phyloP scores from a whole-genome alignment of 805 yeast genomes.

The Yamadazyma sp. region DNA sequence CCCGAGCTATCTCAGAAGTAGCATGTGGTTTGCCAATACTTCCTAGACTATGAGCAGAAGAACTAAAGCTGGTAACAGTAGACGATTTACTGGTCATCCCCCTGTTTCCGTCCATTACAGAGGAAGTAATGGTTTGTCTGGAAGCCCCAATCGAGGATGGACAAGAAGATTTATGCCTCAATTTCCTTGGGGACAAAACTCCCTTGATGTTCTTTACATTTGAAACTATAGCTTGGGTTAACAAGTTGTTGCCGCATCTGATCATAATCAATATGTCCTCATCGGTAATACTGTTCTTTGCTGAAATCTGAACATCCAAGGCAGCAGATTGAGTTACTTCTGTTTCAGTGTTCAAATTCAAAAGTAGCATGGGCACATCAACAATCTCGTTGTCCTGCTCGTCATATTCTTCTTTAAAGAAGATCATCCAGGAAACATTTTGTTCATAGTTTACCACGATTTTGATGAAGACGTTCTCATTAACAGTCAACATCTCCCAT shows the following conservation, averaged over 20 bases:
- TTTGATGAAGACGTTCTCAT: slow-evolving; percentile 36
- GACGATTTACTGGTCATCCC: slow-evolving; percentile 25
- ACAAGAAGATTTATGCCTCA: slow-evolving; percentile 14
- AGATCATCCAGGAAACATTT: slow-evolving; percentile 36
- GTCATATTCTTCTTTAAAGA: slow-evolving; percentile 41
- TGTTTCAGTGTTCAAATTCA: slow-evolving; percentile 26
- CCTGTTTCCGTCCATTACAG: slow-evolving; percentile 32
- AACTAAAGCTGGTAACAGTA: slow-evolving; percentile 23
- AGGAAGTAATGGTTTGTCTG: slow-evolving; percentile 33
- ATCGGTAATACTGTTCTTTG: slow-evolving; percentile 31
- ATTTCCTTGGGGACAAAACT: slow-evolving; percentile 18
- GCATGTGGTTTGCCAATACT: slow-evolving; percentile 1
- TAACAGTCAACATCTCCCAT: slow-evolving; percentile 45
- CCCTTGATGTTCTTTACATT: slow-evolving; percentile 31
- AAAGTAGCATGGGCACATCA: slow-evolving; percentile 37
- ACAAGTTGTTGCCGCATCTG: slow-evolving; percentile 30
- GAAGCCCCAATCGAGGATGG: slow-evolving; percentile 15
- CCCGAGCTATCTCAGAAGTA: slow-evolving; percentile 14
- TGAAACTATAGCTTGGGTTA: slow-evolving; percentile 24
- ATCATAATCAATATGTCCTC: slow-evolving; percentile 31
- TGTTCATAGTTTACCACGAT: slow-evolving; percentile 38
- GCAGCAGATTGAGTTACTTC: slow-evolving; percentile 36
- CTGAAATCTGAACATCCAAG: slow-evolving; percentile 37
- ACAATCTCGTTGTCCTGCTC: slow-evolving; percentile 27
- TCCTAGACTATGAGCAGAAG: slow-evolving; percentile 9